phyloP scores from a whole-genome alignment of 495 filamentous ascomycete genomes.

The Rhypophila decipiens region DNA sequence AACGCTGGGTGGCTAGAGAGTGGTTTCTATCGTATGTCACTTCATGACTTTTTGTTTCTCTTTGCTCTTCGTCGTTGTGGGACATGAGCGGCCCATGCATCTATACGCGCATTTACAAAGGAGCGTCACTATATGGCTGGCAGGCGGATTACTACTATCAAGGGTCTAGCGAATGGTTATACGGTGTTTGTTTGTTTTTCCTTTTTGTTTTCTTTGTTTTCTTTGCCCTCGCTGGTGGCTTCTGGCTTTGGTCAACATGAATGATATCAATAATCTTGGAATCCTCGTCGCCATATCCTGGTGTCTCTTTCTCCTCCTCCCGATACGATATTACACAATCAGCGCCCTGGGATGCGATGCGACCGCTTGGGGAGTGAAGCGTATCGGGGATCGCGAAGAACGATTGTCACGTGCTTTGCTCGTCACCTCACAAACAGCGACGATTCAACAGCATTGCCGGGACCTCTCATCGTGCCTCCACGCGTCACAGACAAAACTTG shows the following conservation, averaged over 20 bases:
- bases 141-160: conserved; percentile 1
- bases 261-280: conserved; percentile 8
- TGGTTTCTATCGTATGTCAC: too few species aligned
- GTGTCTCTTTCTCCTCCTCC: too few species aligned
- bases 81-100: conserved; percentile 1
- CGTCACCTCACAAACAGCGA: too few species aligned
- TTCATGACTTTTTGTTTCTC: conserved; percentile 1
- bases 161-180: background rate
- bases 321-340: too few species aligned
- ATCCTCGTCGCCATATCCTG: background rate
- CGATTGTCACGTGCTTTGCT: too few species aligned
- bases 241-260: conserved; percentile 8
- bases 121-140: conserved; percentile 10
- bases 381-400: too few species aligned
- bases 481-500: too few species aligned
- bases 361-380: too few species aligned
- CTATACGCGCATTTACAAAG: conserved; percentile 13
- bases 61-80: conserved; percentile 6
- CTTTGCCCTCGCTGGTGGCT: background rate
- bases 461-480: too few species aligned
- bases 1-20: too few species aligned
- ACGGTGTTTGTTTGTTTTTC: background rate
- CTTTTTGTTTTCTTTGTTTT: conserved; percentile 2
- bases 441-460: too few species aligned
- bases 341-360: too few species aligned